Evolutionary conservation across 768 basidiomycete species (phyloP), one percentile per base, ranked within the genome.

Genomic region (Kockovaella imperatae): DNA sequence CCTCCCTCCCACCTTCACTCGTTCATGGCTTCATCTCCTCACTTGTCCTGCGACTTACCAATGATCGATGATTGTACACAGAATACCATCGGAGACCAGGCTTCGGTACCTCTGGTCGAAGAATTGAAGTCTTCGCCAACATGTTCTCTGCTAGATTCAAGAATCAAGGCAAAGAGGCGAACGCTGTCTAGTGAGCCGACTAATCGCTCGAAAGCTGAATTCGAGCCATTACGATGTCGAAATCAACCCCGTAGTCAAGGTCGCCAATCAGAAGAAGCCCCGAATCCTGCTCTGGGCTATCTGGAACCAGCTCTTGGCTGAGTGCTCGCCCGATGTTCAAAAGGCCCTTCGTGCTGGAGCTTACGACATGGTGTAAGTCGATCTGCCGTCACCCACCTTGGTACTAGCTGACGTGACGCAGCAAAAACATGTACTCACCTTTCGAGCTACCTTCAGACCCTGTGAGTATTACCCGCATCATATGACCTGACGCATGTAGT

Each of bases 221-320:
- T 17, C 18, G 31, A 64, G 64, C 49, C 66, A 68, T 44, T 70
- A 70, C 49, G 69, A 70, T 36, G 55, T 68, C 25, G 69, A 70
- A 14, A 68, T 70, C 47, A 59, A 62, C 47, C 69, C 69, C 3
- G 61, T 68, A 39, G 64, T 68, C 45, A 67, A 67, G 53, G 61
- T 62, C n/a, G 50, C 60, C 24, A 54, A 57, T 45, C 64, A 69
- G 46, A 68, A 55, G 45, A 66, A 62, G 48, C 64, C 64, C 15
- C 51, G 51, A 34, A 35, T 53, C 14, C 56, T 66, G 4, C 50
- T 66, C 6, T 58, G 59, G 43, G 47, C 42, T 3, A 45, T 66
- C n/a, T 66, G 58, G 57, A 56, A 57, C 31, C 60, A 62, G 49
- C 31, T 57, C n/a, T 48, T 41, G 23, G 25, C 30, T 14, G 56